Evolutionary conservation across 129 eudicot genomes (phyloP).

Genomic region (Oenanthe sinensis): DNA sequence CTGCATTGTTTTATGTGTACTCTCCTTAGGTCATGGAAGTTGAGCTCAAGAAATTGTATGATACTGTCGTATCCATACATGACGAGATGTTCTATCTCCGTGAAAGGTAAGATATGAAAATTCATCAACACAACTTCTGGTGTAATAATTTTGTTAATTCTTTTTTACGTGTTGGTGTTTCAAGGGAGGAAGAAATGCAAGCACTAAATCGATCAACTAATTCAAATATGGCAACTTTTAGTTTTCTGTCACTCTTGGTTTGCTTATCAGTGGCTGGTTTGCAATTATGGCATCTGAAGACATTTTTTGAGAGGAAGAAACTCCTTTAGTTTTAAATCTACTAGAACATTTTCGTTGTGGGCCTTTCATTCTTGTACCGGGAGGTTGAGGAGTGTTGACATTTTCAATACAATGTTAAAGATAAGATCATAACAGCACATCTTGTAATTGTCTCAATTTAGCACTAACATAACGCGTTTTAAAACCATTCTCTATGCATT

Average conservation of each 20-base stretch:
- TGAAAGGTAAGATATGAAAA: constrained; percentile 36
- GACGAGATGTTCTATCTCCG: constrained; percentile 75
- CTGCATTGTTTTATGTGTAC: not conserved
- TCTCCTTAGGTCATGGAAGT: constrained; percentile 44
- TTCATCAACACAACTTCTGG: not conserved
- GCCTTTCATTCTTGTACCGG: not conserved
- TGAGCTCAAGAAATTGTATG: constrained; percentile 61
- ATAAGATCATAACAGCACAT: not conserved
- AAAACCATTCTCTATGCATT: too few species aligned
- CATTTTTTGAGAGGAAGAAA: constrained; percentile 50
- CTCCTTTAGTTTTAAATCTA: constrained; percentile 23
- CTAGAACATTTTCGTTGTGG: not conserved
- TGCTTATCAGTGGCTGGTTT: constrained; percentile 39
- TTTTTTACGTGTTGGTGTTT: not conserved
- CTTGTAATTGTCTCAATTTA: not conserved
- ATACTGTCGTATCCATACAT: constrained; percentile 42
- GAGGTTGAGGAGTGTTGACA: not conserved
- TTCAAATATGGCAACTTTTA: constrained; percentile 46
- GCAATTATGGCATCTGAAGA: constrained; percentile 63
- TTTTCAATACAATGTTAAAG: not conserved
- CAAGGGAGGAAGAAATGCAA: constrained; percentile 49
- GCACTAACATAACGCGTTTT: not conserved
- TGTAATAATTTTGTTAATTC: not conserved
- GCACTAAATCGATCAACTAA: constrained; percentile 37
- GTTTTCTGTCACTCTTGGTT: constrained; percentile 41